Evolutionary conservation across 2,329 filamentous ascomycete species (phyloP), one percentile per base, ranked within the genome.

Genomic region (Alternaria burnsii): DNA sequence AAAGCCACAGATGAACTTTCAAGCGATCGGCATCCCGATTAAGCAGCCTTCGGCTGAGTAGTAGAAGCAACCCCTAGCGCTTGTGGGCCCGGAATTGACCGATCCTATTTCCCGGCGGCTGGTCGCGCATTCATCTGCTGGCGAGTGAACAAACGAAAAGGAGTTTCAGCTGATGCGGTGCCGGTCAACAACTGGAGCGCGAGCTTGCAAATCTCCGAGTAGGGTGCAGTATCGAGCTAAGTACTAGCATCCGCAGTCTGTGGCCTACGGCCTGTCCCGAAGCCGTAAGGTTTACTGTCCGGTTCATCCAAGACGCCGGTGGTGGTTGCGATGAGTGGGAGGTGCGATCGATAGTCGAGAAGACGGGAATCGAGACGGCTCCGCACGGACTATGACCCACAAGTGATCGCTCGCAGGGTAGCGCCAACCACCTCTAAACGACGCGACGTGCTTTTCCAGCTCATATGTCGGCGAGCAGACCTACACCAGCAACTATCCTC

Each of bases 1-100:
- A 40, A 50, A 50, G 46, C 46, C 30, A 50, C 26, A n/a, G 32
- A 50, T 12, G 14, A 36, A 52, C 42, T 43, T 28, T 20, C 22
- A 46, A 41, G 55, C 47, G 59, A 58, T 63, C 57, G 44, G n/a
- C 51, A 44, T 38, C 44, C 52, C 44, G 32, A 60, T 62, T 22
- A 11, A 60, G 50, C 47, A 38, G 51, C 32, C 30, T 28, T 26
- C 38, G 42, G 53, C 18, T 38, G 34, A 54, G 34, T 26, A 48
- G 53, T 48, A 28, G 32, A 46, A 40, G 51, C 20, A 47, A n/a
- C 28, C 32, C 38, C 43, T 55, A 55, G 53, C 32, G 42, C n/a
- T 32, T 40, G 43, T 12, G 26, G 43, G 26, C 16, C 26, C 18
- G n/a, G 20, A 26, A 55, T 24, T 41, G 28, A 50, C 24, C 24